Evolutionary conservation across 2,329 filamentous ascomycete species (phyloP).

Genomic region (Aspergillus alliaceus): DNA sequence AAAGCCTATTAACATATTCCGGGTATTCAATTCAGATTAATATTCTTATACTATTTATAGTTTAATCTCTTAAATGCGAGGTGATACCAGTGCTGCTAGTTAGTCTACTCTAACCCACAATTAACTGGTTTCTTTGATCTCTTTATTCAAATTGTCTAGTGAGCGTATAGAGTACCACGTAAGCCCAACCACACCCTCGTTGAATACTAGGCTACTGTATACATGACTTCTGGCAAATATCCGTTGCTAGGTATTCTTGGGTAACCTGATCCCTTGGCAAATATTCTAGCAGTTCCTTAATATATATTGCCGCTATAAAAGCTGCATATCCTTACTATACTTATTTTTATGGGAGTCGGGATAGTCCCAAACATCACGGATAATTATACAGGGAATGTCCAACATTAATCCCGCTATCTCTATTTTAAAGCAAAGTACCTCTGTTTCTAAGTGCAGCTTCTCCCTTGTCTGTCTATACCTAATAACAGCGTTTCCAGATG

Average conservation of each 20-base stretch:
- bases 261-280: background rate
- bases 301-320: slow-evolving; percentile 12
- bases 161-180: background rate
- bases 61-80: slow-evolving; percentile 24
- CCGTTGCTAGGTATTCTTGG: slow-evolving; percentile 2
- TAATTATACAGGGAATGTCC: slow-evolving; percentile 9
- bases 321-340: slow-evolving; percentile 18
- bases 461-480: slow-evolving; percentile 12
- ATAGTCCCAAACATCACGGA: slow-evolving; percentile 16
- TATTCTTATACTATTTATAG: slow-evolving; percentile 32
- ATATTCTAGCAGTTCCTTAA: slow-evolving; percentile 18
- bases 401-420: slow-evolving; percentile 9
- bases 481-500: slow-evolving; percentile 17
- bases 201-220: background rate
- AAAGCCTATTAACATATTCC: slow-evolving; percentile 39
- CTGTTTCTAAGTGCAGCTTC: slow-evolving; percentile 1
- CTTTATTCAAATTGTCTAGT: background rate
- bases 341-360: slow-evolving; percentile 13
- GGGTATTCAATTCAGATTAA: slow-evolving; percentile 26
- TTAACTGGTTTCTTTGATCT: background rate
- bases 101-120: slow-evolving; percentile 5
- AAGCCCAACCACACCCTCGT: background rate
- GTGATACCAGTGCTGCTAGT: slow-evolving; percentile 21
- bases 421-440: slow-evolving; percentile 13
- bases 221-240: background rate